These are phyloP conservation scores for Plasmodium relictum DNA, from an alignment of 169 alveolate species.

Conservation along the genomic window DNA sequence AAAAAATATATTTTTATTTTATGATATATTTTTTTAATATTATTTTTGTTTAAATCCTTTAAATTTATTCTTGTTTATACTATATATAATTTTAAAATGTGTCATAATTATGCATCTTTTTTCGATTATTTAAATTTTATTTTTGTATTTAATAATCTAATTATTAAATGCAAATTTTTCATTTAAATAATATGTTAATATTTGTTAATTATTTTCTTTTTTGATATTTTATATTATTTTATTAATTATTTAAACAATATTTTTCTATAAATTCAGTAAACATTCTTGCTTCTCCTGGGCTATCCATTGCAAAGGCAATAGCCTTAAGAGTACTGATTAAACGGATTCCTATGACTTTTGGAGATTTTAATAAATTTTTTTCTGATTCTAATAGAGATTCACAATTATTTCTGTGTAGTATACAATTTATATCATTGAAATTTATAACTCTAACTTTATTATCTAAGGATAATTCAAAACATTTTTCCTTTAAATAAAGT, in stretches of 20 bases:
- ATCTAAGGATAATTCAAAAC: slow-evolving; percentile 66
- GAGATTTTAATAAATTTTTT: slow-evolving; percentile 62
- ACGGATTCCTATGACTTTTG: slow-evolving; percentile 72
- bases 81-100: too few relatives aligned
- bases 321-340: slow-evolving; percentile 74
- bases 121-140: too few relatives aligned
- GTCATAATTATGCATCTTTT: too few relatives aligned
- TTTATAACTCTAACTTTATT: slow-evolving; percentile 73
- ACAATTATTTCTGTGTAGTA: slow-evolving; percentile 71
- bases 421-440: slow-evolving; percentile 72
- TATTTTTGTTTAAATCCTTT: too few relatives aligned
- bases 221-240: neutral
- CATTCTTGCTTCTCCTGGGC: slow-evolving; percentile 73
- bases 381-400: slow-evolving; percentile 71
- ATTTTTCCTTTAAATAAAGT: slow-evolving; percentile 44
- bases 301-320: slow-evolving; percentile 74
- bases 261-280: slow-evolving; percentile 62
- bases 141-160: too few relatives aligned
- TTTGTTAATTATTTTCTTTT: neutral
- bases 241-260: slow-evolving; percentile 35
- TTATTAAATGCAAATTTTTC: too few relatives aligned
- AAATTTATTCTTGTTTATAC: too few relatives aligned
- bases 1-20: too few relatives aligned
- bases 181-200: neutral
- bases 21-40: too few relatives aligned